phyloP scores from a whole-genome alignment of 202 grass and related monocot species.

The Panicum virgatum region DNA sequence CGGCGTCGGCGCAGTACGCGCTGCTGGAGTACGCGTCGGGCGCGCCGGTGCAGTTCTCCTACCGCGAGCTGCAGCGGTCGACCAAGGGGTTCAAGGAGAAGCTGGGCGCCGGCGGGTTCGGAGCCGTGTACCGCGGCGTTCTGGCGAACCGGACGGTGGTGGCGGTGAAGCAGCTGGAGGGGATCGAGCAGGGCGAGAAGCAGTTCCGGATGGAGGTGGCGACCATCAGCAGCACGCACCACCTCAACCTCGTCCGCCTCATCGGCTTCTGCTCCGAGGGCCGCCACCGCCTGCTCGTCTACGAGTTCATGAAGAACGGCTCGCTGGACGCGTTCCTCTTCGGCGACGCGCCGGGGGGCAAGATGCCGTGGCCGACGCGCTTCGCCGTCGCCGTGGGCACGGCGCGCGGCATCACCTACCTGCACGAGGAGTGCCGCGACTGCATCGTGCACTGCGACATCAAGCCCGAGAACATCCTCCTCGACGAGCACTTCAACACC shows the following conservation, averaged over 20 bases:
- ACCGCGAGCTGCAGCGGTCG: slow-evolving; percentile 62
- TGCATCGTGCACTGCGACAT: slow-evolving; percentile 98
- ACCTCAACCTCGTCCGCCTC: slow-evolving; percentile 89
- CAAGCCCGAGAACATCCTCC: slow-evolving; percentile 98
- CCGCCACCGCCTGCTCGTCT: slow-evolving; percentile 79
- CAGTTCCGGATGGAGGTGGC: slow-evolving; percentile 99
- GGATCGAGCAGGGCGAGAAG: slow-evolving; percentile 99
- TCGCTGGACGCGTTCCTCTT: slow-evolving; percentile 88
- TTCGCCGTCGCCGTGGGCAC: slow-evolving; percentile 84
- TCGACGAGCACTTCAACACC: slow-evolving; percentile 78
- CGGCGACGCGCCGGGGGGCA: slow-evolving; percentile 31
- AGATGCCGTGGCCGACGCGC: slow-evolving; percentile 60
- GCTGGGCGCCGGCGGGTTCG: slow-evolving; percentile 84
- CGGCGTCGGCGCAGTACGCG: slow-evolving; percentile 83
- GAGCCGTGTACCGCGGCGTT: slow-evolving; percentile 78
- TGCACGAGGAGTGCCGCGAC: slow-evolving; percentile 98
- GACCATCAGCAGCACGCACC: slow-evolving; percentile 98
- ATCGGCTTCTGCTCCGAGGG: slow-evolving; percentile 99
- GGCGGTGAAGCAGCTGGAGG: slow-evolving; percentile 93
- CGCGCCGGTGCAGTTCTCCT: slow-evolving; percentile 94
- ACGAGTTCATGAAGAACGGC: slow-evolving; percentile 99
- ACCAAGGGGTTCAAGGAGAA: slow-evolving; percentile 94
- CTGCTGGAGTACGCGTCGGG: slow-evolving; percentile 96
- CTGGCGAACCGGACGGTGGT: slow-evolving; percentile 77
- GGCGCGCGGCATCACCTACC: slow-evolving; percentile 86